Evolutionary conservation across 495 filamentous ascomycete genomes (phyloP), one percentile per base, ranked within the genome.

Genomic region (Penicillium verhagenii): DNA sequence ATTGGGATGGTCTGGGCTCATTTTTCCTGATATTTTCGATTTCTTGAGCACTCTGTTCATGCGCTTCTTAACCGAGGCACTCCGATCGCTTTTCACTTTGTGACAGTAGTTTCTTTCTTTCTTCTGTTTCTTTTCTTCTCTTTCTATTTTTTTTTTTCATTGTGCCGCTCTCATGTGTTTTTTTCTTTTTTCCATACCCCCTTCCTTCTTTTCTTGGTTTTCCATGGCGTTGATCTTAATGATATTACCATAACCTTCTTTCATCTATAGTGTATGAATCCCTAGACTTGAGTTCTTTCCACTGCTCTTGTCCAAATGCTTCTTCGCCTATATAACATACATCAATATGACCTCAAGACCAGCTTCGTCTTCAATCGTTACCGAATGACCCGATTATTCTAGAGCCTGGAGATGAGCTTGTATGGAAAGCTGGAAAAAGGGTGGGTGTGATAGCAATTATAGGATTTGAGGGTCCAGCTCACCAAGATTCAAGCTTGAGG

Each of bases 241-340:
- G 55, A 64, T 50, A 49, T 59, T 43, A 28, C 20, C 51, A 59
- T 62, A 54, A 52, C 29, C 28, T n/a, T 35, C 19, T 28, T 62
- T 39, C 47, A 19, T 43, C 25, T 42, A 24, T 19, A 25, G 18
- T 45, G 16, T 54, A 21, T 20, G 13, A 48, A 7, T 43, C 45
- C 21, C 31, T 26, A 47, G 44, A 13, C 29, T 45, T 58, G 43
- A 53, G 16, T 35, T 3, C 38, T 23, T 29, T 29, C n/a, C 25
- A 16, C 38, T 28, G 16, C 11, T 9, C 11, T 7, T 26, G 23
- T 35, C 33, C 6, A 14, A 35, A n/a, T n/a, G n/a, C n/a, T n/a
- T 35, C 33, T 35, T 35, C 33, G 33, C 33, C 33, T 35, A 35
- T 35, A 35, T 35, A 35, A n/a, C 13, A 35, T 16, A 35, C 33